These are phyloP conservation scores for Selaginella moellendorffii DNA, from an alignment of 75 land plant genomes.

Conservation along the genomic window DNA sequence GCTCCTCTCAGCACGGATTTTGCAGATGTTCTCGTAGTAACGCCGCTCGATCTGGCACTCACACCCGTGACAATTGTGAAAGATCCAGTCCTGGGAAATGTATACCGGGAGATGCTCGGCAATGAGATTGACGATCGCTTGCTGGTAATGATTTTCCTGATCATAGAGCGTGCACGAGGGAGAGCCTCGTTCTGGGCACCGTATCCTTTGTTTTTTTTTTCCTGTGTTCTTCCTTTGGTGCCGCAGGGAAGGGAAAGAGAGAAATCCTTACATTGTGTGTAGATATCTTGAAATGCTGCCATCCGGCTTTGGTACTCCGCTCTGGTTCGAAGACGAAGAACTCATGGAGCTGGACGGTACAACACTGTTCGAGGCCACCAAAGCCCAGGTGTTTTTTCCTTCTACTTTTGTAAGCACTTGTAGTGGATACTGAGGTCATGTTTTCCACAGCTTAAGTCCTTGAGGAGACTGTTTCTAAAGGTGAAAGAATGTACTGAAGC, in stretches of 20 bases:
- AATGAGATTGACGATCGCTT: constrained; percentile 74
- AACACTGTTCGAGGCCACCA: constrained; percentile 50
- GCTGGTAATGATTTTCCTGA: constrained; percentile 60
- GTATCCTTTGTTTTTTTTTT: constrained; percentile 30
- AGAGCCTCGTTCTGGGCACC: constrained; percentile 65
- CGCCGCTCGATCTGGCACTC: constrained; percentile 67
- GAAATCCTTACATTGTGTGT: too few relatives aligned
- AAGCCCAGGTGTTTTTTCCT: constrained; percentile 40
- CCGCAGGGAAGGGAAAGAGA: too few relatives aligned
- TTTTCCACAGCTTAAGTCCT: neutral
- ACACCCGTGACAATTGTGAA: constrained; percentile 80
- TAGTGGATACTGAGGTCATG: neutral
- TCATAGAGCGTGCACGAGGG: constrained; percentile 56
- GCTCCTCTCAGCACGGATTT: too few relatives aligned
- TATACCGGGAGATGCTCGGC: constrained; percentile 50
- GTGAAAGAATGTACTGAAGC: neutral
- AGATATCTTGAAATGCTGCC: constrained; percentile 90
- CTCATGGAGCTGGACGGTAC: constrained; percentile 74
- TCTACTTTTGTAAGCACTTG: neutral
- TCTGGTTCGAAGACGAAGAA: constrained; percentile 78
- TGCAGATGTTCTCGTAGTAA: constrained; percentile 57
- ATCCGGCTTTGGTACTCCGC: constrained; percentile 56
- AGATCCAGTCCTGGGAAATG: constrained; percentile 54
- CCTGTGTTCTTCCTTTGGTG: neutral
- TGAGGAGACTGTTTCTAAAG: neutral